Base-by-base conservation (phyloP, 2,329 filamentous ascomycete species). In the Venturia aucupariae region DNA sequence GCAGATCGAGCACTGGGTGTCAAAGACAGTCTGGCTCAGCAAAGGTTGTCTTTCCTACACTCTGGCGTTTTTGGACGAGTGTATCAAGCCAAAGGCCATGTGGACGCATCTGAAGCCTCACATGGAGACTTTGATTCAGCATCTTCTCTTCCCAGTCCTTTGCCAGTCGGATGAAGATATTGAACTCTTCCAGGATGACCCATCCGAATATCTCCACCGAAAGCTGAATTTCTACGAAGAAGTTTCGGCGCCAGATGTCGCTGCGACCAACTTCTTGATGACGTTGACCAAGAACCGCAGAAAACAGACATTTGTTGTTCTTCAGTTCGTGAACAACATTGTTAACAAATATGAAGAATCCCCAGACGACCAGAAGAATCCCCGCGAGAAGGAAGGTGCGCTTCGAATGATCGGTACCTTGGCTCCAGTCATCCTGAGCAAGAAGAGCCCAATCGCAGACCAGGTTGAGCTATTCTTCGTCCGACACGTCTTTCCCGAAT, bases 401-500 rank as follows among this genome's bases (percentile, higher is more conserved):
- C 77, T 99, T 72, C 85, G 94, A 67, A 97, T 99, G 91, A 97
- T 99, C 72, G 94, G 92, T 32, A 97, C 93, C 0, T 80, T 99
- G 59, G 90, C 94, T 0, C 90, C 91, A 39, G 93, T 99, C 62
- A 95, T 99, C 60, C 82, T 99, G 42, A 91, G 92, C 70, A 99
- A 97, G 83, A 97, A 97, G 83, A 97, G 92, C 72, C 94, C 94
- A 0, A 97, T 99, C 69, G 94, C 93, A 42, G 90, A 96, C 72
- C 92, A 97, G 76, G 92, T 97, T 65, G 94, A 99, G 76, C 97
- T 96, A 76, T 99, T 99, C 82, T 89, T 99, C 69, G 93, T 97
- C 63, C 90, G 93, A 72, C 96, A 97, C 72, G 94, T 99, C 65
- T 97, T 99, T 81, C 94, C 94, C 59, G 94, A 99, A 72, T 99